Evolutionary conservation across 306 rosid genomes (phyloP).

Genomic region (Prinsepia uniflora): DNA sequence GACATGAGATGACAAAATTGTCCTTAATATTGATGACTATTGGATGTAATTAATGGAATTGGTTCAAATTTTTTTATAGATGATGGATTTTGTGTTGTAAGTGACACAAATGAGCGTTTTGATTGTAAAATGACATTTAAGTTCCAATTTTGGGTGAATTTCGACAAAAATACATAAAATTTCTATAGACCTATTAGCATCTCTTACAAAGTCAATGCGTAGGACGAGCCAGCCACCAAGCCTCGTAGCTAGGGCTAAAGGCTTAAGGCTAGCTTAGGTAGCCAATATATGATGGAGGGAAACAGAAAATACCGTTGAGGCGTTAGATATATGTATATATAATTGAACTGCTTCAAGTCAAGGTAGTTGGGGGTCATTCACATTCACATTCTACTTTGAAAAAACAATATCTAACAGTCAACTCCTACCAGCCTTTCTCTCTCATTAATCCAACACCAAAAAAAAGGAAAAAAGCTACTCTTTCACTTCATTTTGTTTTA

Average conservation of each 20-base stretch:
- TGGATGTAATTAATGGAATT: too few species aligned
- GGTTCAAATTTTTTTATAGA: too few species aligned
- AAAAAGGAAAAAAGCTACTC: constrained; percentile 5
- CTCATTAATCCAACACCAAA: constrained; percentile 4
- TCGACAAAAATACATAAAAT: too few species aligned
- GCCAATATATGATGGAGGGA: neutral
- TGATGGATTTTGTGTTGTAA: too few species aligned
- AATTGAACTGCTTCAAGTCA: constrained; percentile 41
- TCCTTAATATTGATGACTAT: too few species aligned
- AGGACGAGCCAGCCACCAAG: neutral
- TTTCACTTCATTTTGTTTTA: constrained; percentile 71
- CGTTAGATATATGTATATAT: constrained; percentile 15
- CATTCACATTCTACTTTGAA: constrained; percentile 14
- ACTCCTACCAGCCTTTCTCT: constrained; percentile 66
- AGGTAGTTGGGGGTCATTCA: constrained; percentile 51
- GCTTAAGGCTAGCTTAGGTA: neutral
- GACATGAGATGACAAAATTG: too few species aligned
- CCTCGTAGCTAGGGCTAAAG: neutral
- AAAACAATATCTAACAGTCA: constrained; percentile 77
- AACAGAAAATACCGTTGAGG: constrained; percentile 52
- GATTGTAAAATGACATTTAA: too few species aligned
- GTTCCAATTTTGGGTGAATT: too few species aligned
- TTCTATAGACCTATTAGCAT: too few species aligned
- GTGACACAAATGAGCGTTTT: too few species aligned
- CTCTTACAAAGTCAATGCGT: too few species aligned